Conservation (phyloP, 805 yeast genomes). For the Wickerhamomyces xylosicus region DNA sequence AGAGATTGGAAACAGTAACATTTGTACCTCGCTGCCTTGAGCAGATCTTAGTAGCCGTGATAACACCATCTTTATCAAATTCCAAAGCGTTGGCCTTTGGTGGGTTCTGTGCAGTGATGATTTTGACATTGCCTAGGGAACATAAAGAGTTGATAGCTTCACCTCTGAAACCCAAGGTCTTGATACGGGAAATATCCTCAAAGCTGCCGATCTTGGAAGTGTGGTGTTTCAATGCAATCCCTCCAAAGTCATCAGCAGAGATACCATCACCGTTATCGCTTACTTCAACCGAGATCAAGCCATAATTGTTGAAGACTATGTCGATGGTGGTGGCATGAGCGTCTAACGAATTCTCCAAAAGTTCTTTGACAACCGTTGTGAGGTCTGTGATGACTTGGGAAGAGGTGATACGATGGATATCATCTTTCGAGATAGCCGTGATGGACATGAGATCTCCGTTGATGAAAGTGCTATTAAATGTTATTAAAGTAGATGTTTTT, state of each 20-base stretch:
- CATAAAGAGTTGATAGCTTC: slow-evolving; percentile 71
- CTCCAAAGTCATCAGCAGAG: slow-evolving; percentile 35
- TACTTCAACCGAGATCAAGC: slow-evolving; percentile 60
- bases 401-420: slow-evolving; percentile 72
- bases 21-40: slow-evolving; percentile 64
- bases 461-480: no score
- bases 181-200: slow-evolving; percentile 40
- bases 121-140: slow-evolving; percentile 36
- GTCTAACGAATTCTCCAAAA: slow-evolving; percentile 81
- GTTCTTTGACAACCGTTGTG: slow-evolving; percentile 69
- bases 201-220: slow-evolving; percentile 56
- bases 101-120: slow-evolving; percentile 38
- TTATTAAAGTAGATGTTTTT: no score
- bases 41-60: slow-evolving; percentile 30
- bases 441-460: slow-evolving; percentile 1
- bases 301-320: slow-evolving; percentile 57
- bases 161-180: slow-evolving; percentile 69
- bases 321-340: slow-evolving; percentile 64
- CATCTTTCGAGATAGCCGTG: slow-evolving; percentile 19
- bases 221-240: slow-evolving; percentile 48
- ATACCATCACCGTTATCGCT: slow-evolving; percentile 66
- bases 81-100: slow-evolving; percentile 51
- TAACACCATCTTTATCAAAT: slow-evolving; percentile 45
- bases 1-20: slow-evolving; percentile 46
- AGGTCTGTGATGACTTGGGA: slow-evolving; percentile 88